These are phyloP conservation scores for Flammula alnicola DNA, from an alignment of 1,284 basidiomycete species.

Conservation along the genomic window DNA sequence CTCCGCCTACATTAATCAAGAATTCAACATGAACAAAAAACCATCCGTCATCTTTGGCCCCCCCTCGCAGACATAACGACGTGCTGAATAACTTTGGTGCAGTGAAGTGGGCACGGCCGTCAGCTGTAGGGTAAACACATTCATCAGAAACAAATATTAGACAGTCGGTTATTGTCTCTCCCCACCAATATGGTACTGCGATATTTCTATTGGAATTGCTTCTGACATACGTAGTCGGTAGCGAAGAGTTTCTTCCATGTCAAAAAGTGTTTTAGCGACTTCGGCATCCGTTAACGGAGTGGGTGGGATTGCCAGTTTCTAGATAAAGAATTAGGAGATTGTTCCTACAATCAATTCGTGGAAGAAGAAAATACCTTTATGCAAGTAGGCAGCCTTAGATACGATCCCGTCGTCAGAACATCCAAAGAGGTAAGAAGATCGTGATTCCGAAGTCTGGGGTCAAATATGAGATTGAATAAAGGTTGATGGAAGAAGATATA, in stretches of 20 bases:
- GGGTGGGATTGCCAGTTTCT: constrained; percentile 73
- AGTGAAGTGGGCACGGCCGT: constrained; percentile 80
- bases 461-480: constrained; percentile 1
- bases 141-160: not conserved
- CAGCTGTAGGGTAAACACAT: constrained; percentile 42
- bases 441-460: constrained; percentile 79
- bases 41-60: constrained; percentile 73
- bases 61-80: constrained; percentile 74
- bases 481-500: constrained; percentile 8
- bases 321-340: constrained; percentile 21
- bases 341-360: not conserved
- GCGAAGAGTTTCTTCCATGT: constrained; percentile 79
- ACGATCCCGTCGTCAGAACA: constrained; percentile 83
- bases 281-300: constrained; percentile 70
- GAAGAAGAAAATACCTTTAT: constrained; percentile 63
- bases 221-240: constrained; percentile 78
- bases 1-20: constrained; percentile 74
- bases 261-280: constrained; percentile 65
- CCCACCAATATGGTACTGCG: constrained; percentile 70
- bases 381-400: constrained; percentile 75
- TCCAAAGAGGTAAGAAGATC: constrained; percentile 90
- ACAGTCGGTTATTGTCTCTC: not conserved
- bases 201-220: constrained; percentile 78
- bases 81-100: constrained; percentile 78
- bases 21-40: constrained; percentile 83